Evolutionary conservation across 345 rosid species (phyloP), one percentile per base, ranked within the genome.

Genomic region (Lumnitzera racemosa): DNA sequence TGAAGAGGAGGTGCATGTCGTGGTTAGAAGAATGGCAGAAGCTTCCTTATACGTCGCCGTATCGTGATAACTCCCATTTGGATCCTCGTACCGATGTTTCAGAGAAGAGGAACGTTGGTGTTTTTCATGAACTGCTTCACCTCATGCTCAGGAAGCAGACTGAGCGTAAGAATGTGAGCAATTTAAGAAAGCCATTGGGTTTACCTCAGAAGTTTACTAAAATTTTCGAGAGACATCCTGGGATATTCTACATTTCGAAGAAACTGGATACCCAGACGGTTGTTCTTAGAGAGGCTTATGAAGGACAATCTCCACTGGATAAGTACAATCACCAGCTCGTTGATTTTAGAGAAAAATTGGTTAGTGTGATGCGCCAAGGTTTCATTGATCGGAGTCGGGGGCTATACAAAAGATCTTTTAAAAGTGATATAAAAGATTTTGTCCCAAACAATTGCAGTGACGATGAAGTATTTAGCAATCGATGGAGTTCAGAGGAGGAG

Each of bases 11-110:
- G 70, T 75, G 94, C 72, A 75, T 74, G 88, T 72, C 61, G 57
- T 91, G 98, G 96, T 80, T 91, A 12, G 75, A 78, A 62, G 94
- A 88, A 67, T 88, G 98, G 96, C 91, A 91, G 73, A 77, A 59
- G 36, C 88, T 88, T 15, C 94, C 87, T 46, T 91, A 83, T 51
- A 91, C 94, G 36, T 88, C 91, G 15, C 91, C 94, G 29, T 86
- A 86, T 48, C 54, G 49, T 0, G 75, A 86, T 61, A 67, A 80
- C n/a, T 83, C 88, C n/a, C 82, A 78, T 77, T 77, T 91, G 77
- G 98, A 91, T 80, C 75, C 85, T 43, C 80, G 94, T 10, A 91
- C 94, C 46, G 98, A 88, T 64, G 72, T 81, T 27, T 84, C 87
- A 0, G 96, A 91, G 81, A 91, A 88, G 84, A 82, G 94, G 75